Conservation (phyloP, 352 stramenopile genomes). For the Pythium plurisporium region DNA sequence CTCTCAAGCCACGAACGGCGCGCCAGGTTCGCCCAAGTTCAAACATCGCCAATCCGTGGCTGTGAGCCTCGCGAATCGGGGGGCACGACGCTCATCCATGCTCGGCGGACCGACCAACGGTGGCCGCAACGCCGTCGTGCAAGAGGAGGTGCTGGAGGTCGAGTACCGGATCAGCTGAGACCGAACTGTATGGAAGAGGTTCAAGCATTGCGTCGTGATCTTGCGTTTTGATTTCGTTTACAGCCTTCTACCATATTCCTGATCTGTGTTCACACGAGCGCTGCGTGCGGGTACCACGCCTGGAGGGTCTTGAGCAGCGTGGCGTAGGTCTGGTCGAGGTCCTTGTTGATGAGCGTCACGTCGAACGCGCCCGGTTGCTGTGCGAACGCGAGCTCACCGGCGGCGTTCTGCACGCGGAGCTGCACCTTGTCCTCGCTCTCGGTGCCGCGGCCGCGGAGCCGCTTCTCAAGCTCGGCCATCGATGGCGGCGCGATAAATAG, state of each 20-base stretch:
- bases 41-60: slow-evolving; percentile 13
- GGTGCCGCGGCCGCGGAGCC: slow-evolving; percentile 92
- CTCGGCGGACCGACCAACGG: too few species aligned
- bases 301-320: slow-evolving; percentile 66
- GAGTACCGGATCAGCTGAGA: slow-evolving; percentile 44
- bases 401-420: slow-evolving; percentile 91
- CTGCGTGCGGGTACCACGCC: slow-evolving; percentile 66
- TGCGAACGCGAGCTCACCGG: slow-evolving; percentile 91
- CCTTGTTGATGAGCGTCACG: slow-evolving; percentile 85
- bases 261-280: slow-evolving; percentile 33
- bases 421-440: slow-evolving; percentile 96
- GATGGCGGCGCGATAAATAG: slow-evolving; percentile 96
- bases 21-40: slow-evolving; percentile 8
- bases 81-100: slow-evolving; percentile 1
- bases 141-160: slow-evolving; percentile 32
- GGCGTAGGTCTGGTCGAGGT: slow-evolving; percentile 79
- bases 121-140: slow-evolving; percentile 13
- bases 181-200: too few species aligned
- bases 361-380: slow-evolving; percentile 84
- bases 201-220: too few species aligned
- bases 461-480: slow-evolving; percentile 92
- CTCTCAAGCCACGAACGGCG: slow-evolving; percentile 11
- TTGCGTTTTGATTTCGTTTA: background rate
- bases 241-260: background rate
- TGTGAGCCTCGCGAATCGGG: slow-evolving; percentile 6